phyloP scores from a whole-genome alignment of 1,284 basidiomycete species.

The Tilletia caries region DNA sequence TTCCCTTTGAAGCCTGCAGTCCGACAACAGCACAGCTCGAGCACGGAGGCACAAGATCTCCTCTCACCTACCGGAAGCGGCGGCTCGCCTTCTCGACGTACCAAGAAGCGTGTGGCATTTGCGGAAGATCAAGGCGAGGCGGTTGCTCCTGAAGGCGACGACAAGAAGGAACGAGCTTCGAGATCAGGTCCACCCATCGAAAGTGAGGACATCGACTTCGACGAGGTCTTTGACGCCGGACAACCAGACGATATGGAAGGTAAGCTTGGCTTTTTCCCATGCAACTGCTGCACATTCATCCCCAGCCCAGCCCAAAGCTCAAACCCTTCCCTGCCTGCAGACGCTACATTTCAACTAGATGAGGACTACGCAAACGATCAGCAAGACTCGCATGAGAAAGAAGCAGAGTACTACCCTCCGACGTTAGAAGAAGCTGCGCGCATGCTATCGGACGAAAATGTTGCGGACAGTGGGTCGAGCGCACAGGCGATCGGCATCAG shows the following conservation, averaged over 20 bases:
- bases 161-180: too few species aligned
- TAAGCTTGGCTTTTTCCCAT: background rate
- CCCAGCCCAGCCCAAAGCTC: too few species aligned
- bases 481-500: constrained; percentile 4
- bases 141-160: background rate
- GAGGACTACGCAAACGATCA: background rate
- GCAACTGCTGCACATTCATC: too few species aligned
- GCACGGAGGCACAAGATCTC: background rate
- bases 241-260: constrained; percentile 3
- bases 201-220: background rate
- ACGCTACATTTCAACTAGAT: constrained; percentile 2
- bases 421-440: constrained; percentile 11
- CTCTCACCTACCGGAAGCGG: constrained; percentile 10
- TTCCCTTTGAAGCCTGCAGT: constrained; percentile 8
- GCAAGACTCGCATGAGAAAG: background rate
- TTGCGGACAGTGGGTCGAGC: background rate
- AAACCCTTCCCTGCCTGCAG: background rate
- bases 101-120: constrained; percentile 4
- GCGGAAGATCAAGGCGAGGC: constrained; percentile 1
- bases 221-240: background rate
- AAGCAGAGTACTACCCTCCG: constrained; percentile 4
- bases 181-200: background rate
- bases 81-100: background rate
- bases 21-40: background rate
- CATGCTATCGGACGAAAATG: background rate